Evolutionary conservation across 192 early-diverging fungal genomes (phyloP), one percentile per base, ranked within the genome.

Genomic region (Thamnidium elegans): DNA sequence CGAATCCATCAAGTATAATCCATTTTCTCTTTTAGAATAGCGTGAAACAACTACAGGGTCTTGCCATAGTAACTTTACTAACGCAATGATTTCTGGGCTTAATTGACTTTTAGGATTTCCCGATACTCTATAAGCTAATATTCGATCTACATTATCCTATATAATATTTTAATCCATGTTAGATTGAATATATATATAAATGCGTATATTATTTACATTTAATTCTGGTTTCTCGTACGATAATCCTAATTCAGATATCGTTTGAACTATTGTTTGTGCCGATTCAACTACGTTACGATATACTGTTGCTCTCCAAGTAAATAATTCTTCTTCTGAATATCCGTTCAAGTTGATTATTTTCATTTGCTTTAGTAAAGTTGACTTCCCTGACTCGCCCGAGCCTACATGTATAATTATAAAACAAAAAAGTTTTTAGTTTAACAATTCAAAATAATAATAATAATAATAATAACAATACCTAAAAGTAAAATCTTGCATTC

Each of bases 331-430:
- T 72, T 78, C 75, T 20, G 90, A 89, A 74, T 94, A 94, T 9
- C 92, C 94, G 53, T 90, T 88, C 74, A 92, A 90, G 76, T 96
- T 91, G 66, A 96, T 94, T 68, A 96, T 92, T 78, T 93, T 94
- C 94, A 96, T 96, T 72, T 96, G 94, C 70, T 96, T 96, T 6
- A 96, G 89, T 60, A 96, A 93, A 50, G 94, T 96, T 55, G 92
- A 94, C 75, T 95, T 96, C 67, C 94, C 95, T 52, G 94, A 96
- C 78, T 97, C 95, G 62, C 94, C 95, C 68, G 87, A 90, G 13
- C 92, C 91, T n/a, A n/a, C n/a, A n/a, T n/a, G n/a, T n/a, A n/a
- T n/a, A n/a, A n/a, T n/a, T n/a, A n/a, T n/a, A n/a, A n/a, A n/a
- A n/a, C n/a, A 39, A 14, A 8, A 58, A 45, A 58, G 6, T 15